These are phyloP conservation scores for Aureobasidium zeae DNA, from an alignment of 2,329 filamentous ascomycete genomes.

Conservation along the genomic window DNA sequence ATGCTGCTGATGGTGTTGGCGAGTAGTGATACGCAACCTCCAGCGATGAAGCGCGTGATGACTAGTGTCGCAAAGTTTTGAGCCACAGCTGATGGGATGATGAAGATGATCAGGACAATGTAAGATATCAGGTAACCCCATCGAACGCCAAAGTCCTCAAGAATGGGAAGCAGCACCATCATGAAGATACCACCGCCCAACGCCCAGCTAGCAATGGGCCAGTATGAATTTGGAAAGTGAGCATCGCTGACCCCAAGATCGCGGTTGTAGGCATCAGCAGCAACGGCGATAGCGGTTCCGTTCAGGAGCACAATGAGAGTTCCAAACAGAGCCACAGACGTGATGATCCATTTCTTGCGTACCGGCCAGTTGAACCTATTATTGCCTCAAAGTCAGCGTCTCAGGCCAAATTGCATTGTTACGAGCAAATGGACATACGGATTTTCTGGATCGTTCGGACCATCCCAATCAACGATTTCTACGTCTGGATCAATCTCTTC, in stretches of 20 bases:
- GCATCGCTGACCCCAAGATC: constrained; percentile 29
- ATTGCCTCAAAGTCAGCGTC: too few species aligned
- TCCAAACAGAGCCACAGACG: constrained; percentile 25
- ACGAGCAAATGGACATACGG: constrained; percentile 18
- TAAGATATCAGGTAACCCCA: constrained; percentile 26
- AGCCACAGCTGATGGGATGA: constrained; percentile 33
- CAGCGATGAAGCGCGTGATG: constrained; percentile 30
- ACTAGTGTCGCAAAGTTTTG: constrained; percentile 32
- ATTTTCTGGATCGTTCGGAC: constrained; percentile 38
- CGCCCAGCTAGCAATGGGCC: constrained; percentile 31
- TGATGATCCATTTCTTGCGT: constrained; percentile 28
- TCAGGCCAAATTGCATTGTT: neutral
- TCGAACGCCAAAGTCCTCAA: constrained; percentile 32
- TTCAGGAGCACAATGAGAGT: constrained; percentile 30
- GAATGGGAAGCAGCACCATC: constrained; percentile 29
- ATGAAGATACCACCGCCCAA: constrained; percentile 31
- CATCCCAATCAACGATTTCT: constrained; percentile 31
- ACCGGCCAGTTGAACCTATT: constrained; percentile 26
- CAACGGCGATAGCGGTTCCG: constrained; percentile 31
- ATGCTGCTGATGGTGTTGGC: constrained; percentile 30
- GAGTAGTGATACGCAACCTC: constrained; percentile 29
- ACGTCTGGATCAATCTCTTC: constrained; percentile 15
- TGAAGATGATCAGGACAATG: constrained; percentile 29
- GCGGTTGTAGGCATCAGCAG: constrained; percentile 26
- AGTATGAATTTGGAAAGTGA: constrained; percentile 33